Base-by-base conservation (phyloP, 169 alveolate species). In the Eimeria mitis region DNA sequence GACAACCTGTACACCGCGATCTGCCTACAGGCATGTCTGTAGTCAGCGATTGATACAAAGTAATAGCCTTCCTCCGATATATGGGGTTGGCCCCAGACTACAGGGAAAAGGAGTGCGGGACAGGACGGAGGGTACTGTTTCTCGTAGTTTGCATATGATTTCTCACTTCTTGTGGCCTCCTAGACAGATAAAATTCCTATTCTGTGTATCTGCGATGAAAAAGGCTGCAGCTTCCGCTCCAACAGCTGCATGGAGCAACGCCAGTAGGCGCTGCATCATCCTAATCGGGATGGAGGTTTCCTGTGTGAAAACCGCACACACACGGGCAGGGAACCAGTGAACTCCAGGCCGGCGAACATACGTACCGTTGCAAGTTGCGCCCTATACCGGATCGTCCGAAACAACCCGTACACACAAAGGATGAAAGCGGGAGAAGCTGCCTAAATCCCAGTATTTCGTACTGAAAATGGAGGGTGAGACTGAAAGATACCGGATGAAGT, bases 211-310 rank as follows among this genome's bases (percentile, higher is more conserved):
- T n/a, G 91, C 96, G 54, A 95, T 89, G 76, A 89, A 95, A 83
- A 89, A 95, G 19, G 95, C 96, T n/a, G 84, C 95, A n/a, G 84
- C 95, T 52, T 95, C 96, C 40, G 79, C 96, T 25, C 94, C 73
- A 47, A 95, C 73, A 47, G 96, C 81, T 2, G 95, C 63, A 40
- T 95, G 95, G 47, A 95, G 68, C 52, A 95, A 56, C 40, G 95
- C 91, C 44, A 95, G 73, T 21, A 95, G 70, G 47, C 96, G 94
- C 85, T 95, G 91, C 89, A 95, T 88, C 87, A 52, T 95, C 78
- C 88, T 76, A 47, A 95, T 49, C 44, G 95, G 95, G 19, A 85
- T 95, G 85, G 91, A 70, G 23, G 89, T 83, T 40, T 92, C 96
- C 96, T 92, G 94, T 44, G 88, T 7, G 31, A 31, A 47, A 8